Percentiles rank a stretch among this genome's conserved stretches.
phyloP scores from a whole-genome alignment of 495 filamentous ascomycete species.

The Aspergillus diversus region DNA sequence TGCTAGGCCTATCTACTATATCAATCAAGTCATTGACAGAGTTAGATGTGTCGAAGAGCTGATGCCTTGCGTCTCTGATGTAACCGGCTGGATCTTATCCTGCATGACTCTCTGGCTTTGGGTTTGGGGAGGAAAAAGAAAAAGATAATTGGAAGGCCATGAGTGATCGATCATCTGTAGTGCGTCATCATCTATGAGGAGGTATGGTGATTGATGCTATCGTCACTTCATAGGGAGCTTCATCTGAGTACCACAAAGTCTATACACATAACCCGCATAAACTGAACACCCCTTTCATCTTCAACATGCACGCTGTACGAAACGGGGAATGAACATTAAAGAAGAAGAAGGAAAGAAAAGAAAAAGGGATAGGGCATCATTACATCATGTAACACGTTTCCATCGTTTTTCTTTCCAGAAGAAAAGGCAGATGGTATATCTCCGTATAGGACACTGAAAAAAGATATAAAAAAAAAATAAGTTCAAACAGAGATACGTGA shows the following conservation, averaged over 20 bases:
- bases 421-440: neutral
- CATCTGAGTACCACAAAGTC: conserved; percentile 1
- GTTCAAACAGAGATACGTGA: conserved; percentile 9
- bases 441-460: neutral
- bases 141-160: no score
- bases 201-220: neutral
- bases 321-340: conserved; percentile 4
- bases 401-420: conserved; percentile 4
- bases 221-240: neutral
- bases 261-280: conserved; percentile 11
- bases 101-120: no score
- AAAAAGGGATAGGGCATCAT: neutral
- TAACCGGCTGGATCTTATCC: no score
- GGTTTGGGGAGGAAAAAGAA: no score
- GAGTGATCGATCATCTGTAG: no score
- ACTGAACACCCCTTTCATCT: conserved; percentile 18
- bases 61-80: no score
- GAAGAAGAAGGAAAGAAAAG: conserved; percentile 10
- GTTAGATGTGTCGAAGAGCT: no score
- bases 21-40: no score
- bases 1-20: no score
- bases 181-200: no score
- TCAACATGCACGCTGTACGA: conserved; percentile 16
- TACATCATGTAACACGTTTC: conserved; percentile 3
- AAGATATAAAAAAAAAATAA: neutral